Percentiles rank a stretch among this genome's conserved stretches.
phyloP scores from a whole-genome alignment of 148 eudicot genomes.

The Vaccinium darrowii region DNA sequence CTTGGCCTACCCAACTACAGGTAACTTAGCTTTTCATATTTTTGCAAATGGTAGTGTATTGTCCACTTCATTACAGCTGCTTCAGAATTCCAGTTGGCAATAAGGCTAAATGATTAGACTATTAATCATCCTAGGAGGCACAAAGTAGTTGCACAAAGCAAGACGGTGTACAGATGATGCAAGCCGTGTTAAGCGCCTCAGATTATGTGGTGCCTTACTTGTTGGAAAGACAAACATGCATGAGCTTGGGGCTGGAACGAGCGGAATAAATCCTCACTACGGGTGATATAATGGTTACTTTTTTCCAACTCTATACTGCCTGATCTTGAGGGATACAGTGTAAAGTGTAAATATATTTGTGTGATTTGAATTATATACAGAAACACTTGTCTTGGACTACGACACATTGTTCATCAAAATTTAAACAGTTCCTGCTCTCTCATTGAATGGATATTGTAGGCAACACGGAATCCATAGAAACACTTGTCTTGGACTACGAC shows the following conservation, averaged over 20 bases:
- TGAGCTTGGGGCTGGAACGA: conserved; percentile 93
- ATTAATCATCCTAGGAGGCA: conserved; percentile 60
- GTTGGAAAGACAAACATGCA: conserved; percentile 99
- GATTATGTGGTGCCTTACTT: conserved; percentile 80
- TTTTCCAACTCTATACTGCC: background rate
- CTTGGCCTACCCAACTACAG: conserved; percentile 92
- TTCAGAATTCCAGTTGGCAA: background rate
- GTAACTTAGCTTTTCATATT: conserved; percentile 27
- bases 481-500: background rate
- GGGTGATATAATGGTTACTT: conserved; percentile 48
- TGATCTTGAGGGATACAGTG: background rate
- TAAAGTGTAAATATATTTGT: background rate
- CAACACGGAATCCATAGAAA: no score
- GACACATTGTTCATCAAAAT: no score
- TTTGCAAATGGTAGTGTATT: background rate
- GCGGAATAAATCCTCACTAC: conserved; percentile 98
- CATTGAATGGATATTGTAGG: no score
- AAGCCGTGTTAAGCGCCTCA: conserved; percentile 62
- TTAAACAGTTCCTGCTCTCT: no score
- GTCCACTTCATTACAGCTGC: background rate
- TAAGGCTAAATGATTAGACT: background rate
- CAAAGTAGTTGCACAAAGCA: conserved; percentile 84
- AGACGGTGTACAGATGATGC: conserved; percentile 79
- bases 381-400: background rate
- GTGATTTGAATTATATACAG: background rate